Evolutionary conservation across 305 asterid genomes (phyloP).

Genomic region (Salvia sclarea): DNA sequence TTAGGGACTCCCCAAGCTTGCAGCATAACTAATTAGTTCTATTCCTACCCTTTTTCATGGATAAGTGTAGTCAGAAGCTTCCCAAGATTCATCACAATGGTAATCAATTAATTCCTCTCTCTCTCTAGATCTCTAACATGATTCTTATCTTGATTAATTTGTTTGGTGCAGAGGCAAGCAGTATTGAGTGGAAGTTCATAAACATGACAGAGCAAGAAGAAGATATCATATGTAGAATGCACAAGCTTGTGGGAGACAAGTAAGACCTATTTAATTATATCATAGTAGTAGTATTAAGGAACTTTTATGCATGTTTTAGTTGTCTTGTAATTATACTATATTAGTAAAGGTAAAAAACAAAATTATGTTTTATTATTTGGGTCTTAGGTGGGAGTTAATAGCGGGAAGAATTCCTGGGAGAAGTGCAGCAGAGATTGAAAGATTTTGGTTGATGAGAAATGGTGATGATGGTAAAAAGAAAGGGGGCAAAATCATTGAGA

Average conservation of each 20-base stretch:
- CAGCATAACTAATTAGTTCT: not conserved
- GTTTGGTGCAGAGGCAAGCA: slow-evolving; percentile 46
- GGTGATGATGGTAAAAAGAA: slow-evolving; percentile 26
- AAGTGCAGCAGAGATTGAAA: slow-evolving; percentile 62
- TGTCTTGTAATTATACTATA: too few relatives aligned
- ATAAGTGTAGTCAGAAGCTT: slow-evolving; percentile 32
- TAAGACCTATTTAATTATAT: slow-evolving; percentile 1
- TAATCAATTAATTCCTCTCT: too few relatives aligned
- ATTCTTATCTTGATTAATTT: not conserved
- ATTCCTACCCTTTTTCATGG: slow-evolving; percentile 29
- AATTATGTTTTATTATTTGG: too few relatives aligned
- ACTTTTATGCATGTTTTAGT: not conserved
- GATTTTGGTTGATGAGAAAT: slow-evolving; percentile 64
- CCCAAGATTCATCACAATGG: slow-evolving; percentile 28
- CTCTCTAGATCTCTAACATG: not conserved
- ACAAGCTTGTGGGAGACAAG: slow-evolving; percentile 74
- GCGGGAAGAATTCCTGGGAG: slow-evolving; percentile 77
- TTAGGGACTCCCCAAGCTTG: not conserved
- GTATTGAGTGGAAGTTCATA: slow-evolving; percentile 48
- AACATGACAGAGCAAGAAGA: slow-evolving; percentile 66
- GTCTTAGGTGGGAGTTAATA: slow-evolving; percentile 34
- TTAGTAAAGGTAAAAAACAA: too few relatives aligned
- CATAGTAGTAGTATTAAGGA: too few relatives aligned
- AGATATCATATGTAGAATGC: slow-evolving; percentile 70
- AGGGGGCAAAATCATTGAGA: not conserved